These are phyloP conservation scores for Hortaea werneckii DNA, from an alignment of 2,329 filamentous ascomycete species.

Conservation along the genomic window DNA sequence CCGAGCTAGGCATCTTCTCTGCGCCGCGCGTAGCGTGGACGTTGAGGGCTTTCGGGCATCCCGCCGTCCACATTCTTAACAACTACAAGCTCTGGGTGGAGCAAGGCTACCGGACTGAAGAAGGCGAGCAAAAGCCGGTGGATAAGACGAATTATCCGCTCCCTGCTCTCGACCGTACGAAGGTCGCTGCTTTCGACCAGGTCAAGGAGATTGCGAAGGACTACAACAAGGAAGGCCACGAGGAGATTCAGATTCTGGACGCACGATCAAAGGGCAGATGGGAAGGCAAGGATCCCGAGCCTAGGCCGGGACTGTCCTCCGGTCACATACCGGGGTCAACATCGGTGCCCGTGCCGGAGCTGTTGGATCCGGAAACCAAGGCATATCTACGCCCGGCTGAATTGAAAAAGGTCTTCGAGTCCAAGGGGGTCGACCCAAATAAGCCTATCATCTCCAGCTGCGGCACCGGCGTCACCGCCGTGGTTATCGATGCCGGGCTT, in stretches of 20 bases:
- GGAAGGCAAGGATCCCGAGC: constrained; percentile 74
- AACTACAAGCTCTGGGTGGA: constrained; percentile 95
- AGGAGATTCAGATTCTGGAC: constrained; percentile 81
- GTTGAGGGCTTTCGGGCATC: constrained; percentile 77
- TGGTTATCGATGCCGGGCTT: constrained; percentile 78
- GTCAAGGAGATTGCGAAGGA: constrained; percentile 68
- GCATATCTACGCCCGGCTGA: constrained; percentile 62
- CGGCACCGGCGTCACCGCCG: constrained; percentile 89
- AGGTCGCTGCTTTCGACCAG: constrained; percentile 72
- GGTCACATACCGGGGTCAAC: constrained; percentile 87
- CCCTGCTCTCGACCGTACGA: constrained; percentile 41
- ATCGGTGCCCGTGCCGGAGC: constrained; percentile 66
- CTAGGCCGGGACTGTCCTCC: constrained; percentile 68
- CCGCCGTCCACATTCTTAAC: constrained; percentile 79
- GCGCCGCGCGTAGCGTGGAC: constrained; percentile 94
- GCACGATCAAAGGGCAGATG: constrained; percentile 72
- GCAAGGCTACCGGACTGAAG: constrained; percentile 69
- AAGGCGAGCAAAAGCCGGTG: constrained; percentile 53
- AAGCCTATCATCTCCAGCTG: constrained; percentile 82
- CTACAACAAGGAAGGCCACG: constrained; percentile 68
- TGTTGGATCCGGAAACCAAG: constrained; percentile 78
- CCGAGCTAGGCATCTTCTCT: constrained; percentile 87
- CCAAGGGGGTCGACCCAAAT: constrained; percentile 66
- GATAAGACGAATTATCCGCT: constrained; percentile 32
- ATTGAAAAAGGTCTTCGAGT: constrained; percentile 64